Base-by-base conservation (phyloP, 2,329 filamentous ascomycete genomes). In the Xylariaceae sp. region DNA sequence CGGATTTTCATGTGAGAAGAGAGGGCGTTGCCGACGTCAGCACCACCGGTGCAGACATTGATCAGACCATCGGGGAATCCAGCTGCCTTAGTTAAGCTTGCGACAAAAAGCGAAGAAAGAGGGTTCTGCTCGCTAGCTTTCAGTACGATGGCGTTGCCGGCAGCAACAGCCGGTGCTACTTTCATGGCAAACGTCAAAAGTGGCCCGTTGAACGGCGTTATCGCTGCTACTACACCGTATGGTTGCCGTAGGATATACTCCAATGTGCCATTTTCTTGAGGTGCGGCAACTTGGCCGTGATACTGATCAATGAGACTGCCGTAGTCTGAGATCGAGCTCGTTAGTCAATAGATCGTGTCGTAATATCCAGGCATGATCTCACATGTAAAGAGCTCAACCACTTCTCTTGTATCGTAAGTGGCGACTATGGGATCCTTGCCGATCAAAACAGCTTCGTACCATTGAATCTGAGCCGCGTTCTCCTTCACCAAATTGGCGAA, bases 171-270 rank as follows among this genome's bases (percentile, higher is more conserved):
- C 13, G 88, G 88, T 17, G 86, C 88, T 58, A 91, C 77, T 66
- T 90, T 90, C 86, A 87, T 88, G 5, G 83, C 84, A 14, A 87
- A 86, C 82, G 92, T 91, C 17, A 79, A 77, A 1, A 93, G 75
- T 1, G 89, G 89, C 60, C 87, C 90, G 68, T 93, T 93, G 87
- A 88, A 93, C 9, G 88, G 88, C 17, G 90, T 89, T 58, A 92
- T 91, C 69, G 79, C 78, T 12, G 81, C 88, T 60, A 88, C 89
- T 0, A 94, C 89, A 38, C 89, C 89, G 33, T 93, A 73, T 2
- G 89, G 89, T 69, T 93, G 84, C n/a, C 59, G 57, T 14, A 61
- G 58, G 22, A 58, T 50, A 22, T 60, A 62, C 46, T 56, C 54
- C 6, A 56, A 45, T 12, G 54, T 51, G 16, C 54, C 55, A 13